A percentile compares a stretch with the other conserved stretches of the same genome.
Evolutionary conservation across 176 grass and related monocot genomes (phyloP).

Genomic region (Chrysopogon serrulatus): DNA sequence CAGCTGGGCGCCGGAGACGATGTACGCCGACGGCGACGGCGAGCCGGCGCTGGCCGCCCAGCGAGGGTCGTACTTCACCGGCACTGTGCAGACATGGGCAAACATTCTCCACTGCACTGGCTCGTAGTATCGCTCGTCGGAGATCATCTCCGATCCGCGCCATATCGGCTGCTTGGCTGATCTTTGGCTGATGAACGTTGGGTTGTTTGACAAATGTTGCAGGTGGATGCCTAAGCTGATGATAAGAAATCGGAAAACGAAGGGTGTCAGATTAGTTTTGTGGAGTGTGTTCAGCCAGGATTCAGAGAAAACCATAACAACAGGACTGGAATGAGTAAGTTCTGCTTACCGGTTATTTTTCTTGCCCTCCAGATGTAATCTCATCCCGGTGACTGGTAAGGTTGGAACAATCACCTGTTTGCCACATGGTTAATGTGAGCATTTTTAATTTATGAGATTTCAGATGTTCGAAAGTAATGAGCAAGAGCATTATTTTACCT

Average conservation of each 20-base stretch:
- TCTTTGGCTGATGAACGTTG: slow-evolving; percentile 35
- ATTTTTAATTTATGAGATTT: not conserved
- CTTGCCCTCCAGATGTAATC: slow-evolving; percentile 89
- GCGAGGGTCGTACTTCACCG: slow-evolving; percentile 59
- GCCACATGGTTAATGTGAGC: not conserved
- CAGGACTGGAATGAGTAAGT: not conserved
- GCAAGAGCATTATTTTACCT: slow-evolving; percentile 24
- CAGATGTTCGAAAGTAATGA: not conserved
- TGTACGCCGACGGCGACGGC: slow-evolving; percentile 10
- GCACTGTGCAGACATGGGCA: slow-evolving; percentile 68
- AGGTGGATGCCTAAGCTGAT: slow-evolving; percentile 76
- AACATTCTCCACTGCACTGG: slow-evolving; percentile 78
- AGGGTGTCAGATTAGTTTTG: not conserved
- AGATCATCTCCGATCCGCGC: slow-evolving; percentile 63
- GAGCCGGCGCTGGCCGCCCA: slow-evolving; percentile 19
- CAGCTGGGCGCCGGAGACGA: slow-evolving; percentile 76
- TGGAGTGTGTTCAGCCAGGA: not conserved
- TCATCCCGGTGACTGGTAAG: slow-evolving; percentile 77
- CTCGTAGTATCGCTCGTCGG: slow-evolving; percentile 65
- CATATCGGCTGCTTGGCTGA: slow-evolving; percentile 24
- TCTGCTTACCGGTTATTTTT: slow-evolving; percentile 61
- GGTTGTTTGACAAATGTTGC: slow-evolving; percentile 61
- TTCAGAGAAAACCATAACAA: not conserved
- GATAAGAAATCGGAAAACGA: not conserved
- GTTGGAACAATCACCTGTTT: slow-evolving; percentile 59